phyloP scores from a whole-genome alignment of 441 rosid species.

The Euphorbia schlechtendalii region DNA sequence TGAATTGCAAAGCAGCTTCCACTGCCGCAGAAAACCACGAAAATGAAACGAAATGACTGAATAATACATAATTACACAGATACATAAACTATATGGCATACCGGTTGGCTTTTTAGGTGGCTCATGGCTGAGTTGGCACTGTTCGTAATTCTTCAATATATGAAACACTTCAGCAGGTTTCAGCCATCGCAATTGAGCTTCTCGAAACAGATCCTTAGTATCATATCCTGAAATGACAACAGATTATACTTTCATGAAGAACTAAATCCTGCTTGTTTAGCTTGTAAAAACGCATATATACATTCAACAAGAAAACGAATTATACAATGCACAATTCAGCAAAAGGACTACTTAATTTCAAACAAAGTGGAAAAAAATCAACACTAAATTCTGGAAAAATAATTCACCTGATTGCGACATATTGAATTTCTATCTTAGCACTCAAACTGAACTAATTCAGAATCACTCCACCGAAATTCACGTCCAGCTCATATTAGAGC shows the following conservation, averaged over 20 bases:
- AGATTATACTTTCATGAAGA: not conserved
- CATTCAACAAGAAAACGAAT: not conserved
- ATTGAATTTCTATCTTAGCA: not conserved
- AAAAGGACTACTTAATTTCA: not conserved
- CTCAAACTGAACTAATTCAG: not conserved
- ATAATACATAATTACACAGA: not conserved
- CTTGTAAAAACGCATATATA: no score
- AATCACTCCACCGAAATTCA: not conserved
- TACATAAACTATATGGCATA: constrained; percentile 24
- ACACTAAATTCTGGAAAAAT: not conserved
- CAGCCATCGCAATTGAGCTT: constrained; percentile 81
- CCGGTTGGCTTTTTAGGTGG: constrained; percentile 59
- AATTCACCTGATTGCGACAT: constrained; percentile 19
- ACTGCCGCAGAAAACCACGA: not conserved
- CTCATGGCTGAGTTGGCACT: constrained; percentile 38
- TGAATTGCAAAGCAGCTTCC: not conserved
- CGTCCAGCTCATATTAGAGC: not conserved
- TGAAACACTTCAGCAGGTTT: constrained; percentile 74
- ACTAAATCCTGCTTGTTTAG: no score
- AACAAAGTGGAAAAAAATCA: not conserved
- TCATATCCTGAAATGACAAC: constrained; percentile 46
- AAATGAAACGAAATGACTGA: constrained; percentile 2
- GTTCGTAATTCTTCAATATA: constrained; percentile 66
- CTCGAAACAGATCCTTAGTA: constrained; percentile 41
- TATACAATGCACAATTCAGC: not conserved